These are phyloP conservation scores for Margaritispora aquatica DNA, from an alignment of 495 filamentous ascomycete genomes.

Conservation along the genomic window DNA sequence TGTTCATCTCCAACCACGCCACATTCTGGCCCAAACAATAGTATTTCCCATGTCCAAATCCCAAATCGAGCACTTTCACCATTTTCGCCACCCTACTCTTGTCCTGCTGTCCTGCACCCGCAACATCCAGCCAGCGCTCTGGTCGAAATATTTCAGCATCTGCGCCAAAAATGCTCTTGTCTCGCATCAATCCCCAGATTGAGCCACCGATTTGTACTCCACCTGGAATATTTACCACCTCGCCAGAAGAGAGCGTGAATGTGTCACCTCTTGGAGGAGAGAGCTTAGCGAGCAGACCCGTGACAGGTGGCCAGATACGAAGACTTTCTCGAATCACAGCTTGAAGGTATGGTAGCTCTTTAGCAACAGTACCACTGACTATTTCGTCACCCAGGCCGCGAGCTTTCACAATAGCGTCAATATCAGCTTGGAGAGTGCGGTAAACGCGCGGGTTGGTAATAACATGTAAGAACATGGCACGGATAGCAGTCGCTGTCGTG, in stretches of 20 bases:
- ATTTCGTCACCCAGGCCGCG: conserved; percentile 25
- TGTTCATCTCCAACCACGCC: conserved; percentile 41
- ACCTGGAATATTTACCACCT: conserved; percentile 41
- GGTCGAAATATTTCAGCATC: conserved; percentile 46
- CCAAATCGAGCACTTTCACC: conserved; percentile 30
- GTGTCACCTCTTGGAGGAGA: conserved; percentile 42
- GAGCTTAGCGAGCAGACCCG: conserved; percentile 32
- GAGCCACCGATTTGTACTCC: conserved; percentile 37
- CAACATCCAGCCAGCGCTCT: conserved; percentile 43
- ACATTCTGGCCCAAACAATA: conserved; percentile 39
- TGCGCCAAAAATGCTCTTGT: conserved; percentile 39
- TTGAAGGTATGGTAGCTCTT: conserved; percentile 39
- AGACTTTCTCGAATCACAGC: conserved; percentile 46
- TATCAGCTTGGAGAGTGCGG: conserved; percentile 4
- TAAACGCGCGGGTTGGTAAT: conserved; percentile 11
- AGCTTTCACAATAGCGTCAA: conserved; percentile 24
- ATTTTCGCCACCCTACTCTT: conserved; percentile 28
- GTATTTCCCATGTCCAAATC: conserved; percentile 38
- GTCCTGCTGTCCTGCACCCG: no score
- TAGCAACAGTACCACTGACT: conserved; percentile 32
- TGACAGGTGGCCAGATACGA: conserved; percentile 34
- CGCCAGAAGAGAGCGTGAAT: conserved; percentile 30
- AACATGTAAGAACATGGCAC: conserved; percentile 47
- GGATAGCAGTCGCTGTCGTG: conserved; percentile 53
- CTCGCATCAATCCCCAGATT: conserved; percentile 25